Conservation (phyloP, 163 green algal species). For the Smithsoniella earleae region DNA sequence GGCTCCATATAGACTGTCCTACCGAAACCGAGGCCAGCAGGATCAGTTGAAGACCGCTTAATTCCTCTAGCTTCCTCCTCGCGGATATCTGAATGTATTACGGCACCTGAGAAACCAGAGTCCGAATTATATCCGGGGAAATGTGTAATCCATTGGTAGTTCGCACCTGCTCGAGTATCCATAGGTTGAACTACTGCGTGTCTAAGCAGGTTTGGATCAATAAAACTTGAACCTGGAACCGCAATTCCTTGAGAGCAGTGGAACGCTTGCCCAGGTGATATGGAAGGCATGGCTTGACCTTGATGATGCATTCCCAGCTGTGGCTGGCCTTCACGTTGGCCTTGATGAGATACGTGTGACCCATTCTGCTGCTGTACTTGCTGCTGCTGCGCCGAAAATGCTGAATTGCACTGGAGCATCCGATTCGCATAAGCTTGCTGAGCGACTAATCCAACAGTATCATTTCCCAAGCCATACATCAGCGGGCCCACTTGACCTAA, state of each 20-base stretch:
- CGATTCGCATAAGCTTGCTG: slow-evolving; percentile 18
- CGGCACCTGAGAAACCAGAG: not conserved
- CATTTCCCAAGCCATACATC: slow-evolving; percentile 7
- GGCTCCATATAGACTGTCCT: slow-evolving; percentile 4
- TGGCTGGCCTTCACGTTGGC: not conserved
- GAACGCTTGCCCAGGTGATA: not conserved
- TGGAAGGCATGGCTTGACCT: not conserved
- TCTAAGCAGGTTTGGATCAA: slow-evolving; percentile 11
- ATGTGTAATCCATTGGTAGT: too few relatives aligned
- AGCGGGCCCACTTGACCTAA: slow-evolving; percentile 1
- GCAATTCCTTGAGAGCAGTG: not conserved
- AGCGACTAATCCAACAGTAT: not conserved
- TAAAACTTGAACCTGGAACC: not conserved
- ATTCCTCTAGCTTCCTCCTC: slow-evolving; percentile 1
- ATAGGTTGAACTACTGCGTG: not conserved
- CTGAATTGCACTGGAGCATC: slow-evolving; percentile 17
- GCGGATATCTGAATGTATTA: not conserved
- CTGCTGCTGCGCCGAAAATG: slow-evolving; percentile 18
- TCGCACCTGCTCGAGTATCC: not conserved
- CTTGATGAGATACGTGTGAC: not conserved
- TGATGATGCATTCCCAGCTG: not conserved
- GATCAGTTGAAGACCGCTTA: not conserved
- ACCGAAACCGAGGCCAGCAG: not conserved
- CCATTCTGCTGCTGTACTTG: slow-evolving; percentile 1
- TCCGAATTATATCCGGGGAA: too few relatives aligned